Evolutionary conservation across 2,329 filamentous ascomycete species (phyloP).

Genomic region (Phialophora tarda): DNA sequence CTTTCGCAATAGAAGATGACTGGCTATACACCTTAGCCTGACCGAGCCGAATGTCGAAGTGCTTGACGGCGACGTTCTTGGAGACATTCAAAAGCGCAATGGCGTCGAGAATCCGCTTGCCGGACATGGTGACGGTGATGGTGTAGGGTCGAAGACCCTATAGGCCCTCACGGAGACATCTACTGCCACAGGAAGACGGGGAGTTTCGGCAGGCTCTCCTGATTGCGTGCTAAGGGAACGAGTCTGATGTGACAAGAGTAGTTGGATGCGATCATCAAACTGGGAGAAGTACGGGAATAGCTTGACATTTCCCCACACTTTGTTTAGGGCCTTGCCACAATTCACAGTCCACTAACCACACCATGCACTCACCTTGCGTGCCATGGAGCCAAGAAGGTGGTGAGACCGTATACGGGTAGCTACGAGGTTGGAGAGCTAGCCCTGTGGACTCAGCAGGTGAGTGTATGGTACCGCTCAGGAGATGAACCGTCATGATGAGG

Average conservation of each 20-base stretch:
- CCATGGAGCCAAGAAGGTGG: neutral
- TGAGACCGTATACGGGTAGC: neutral
- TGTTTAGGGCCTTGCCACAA: neutral
- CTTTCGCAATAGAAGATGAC: constrained; percentile 69
- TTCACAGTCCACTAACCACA: neutral
- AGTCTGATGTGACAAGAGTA: neutral
- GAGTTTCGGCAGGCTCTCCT: neutral
- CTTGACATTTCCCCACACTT: constrained; percentile 8
- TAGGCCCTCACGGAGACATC: neutral
- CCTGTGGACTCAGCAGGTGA: neutral
- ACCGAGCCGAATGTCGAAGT: constrained; percentile 63
- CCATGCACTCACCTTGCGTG: neutral
- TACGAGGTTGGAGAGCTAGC: neutral
- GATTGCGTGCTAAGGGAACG: neutral
- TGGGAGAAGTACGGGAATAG: neutral
- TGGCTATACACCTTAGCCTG: constrained; percentile 68
- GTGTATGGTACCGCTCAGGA: neutral
- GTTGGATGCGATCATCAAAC: constrained; percentile 11
- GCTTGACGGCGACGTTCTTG: constrained; percentile 68
- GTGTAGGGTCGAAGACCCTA: constrained; percentile 18
- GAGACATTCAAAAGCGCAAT: constrained; percentile 73
- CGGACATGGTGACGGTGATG: constrained; percentile 56
- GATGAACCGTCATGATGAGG: constrained; percentile 20
- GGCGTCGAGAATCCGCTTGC: constrained; percentile 71
- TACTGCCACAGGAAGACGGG: neutral